Evolutionary conservation across 2,329 filamentous ascomycete species (phyloP), one percentile per base, ranked within the genome.

Genomic region (Colletotrichum karsti): DNA sequence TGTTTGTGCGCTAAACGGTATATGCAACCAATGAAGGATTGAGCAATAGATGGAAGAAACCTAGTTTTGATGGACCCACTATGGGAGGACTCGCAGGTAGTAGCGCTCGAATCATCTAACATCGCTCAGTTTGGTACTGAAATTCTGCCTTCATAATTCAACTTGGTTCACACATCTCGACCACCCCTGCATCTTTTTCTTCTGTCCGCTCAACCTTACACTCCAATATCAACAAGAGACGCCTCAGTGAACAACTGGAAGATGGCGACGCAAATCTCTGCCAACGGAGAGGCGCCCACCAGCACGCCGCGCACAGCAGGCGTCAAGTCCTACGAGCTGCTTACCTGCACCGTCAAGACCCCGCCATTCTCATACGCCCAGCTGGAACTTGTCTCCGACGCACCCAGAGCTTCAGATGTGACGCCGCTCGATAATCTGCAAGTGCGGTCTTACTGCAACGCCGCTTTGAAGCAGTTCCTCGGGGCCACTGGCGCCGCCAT

Each of bases 401-500:
- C 71, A 13, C 70, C 73, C 18, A 53, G 18, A 8, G 10, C 22
- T 42, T 53, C 46, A 9, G 39, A 33, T 13, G 8, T 18, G 41
- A 20, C 30, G 9, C 20, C 39, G 4, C 26, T 93, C 6, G 92
- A 94, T 77, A 81, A 84, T 3, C 80, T 94, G 3, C 90, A 90
- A 39, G 83, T 87, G 18, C 88, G 88, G 35, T 82, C 88, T 0
- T 90, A 92, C 74, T 87, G 92, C 72, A 88, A 86, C 2, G 78
- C 85, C 1, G 90, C 92, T 0, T 81, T 95, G 7, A 83, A 82
- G 1, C 87, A 92, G 69, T 94, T 93, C 73, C 86, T 95, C 1
- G 93, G 93, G 20, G 79, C 88, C 18, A 90, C 88, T 0, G 93
- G 93, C 10, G 80, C 85, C 2, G 89, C 88, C 10, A 90, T 95